Conservation (phyloP, 177 flowering plant species). For the Vitis hybrid region DNA sequence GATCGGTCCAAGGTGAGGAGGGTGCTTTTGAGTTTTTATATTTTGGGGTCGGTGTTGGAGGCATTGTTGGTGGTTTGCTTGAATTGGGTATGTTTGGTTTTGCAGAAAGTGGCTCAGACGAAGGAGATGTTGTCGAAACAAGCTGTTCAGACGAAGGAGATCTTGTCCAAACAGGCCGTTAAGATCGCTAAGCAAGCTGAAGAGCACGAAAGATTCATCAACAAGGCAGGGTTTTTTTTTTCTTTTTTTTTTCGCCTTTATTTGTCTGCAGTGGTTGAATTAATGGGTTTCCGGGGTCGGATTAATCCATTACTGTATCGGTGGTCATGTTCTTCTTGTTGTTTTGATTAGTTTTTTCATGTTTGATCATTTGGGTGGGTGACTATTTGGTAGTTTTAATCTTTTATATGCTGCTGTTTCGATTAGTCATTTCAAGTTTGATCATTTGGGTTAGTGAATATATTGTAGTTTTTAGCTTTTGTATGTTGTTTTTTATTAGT, state of each 20-base stretch:
- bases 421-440: too few relatives aligned
- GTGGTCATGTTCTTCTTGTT: too few relatives aligned
- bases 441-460: too few relatives aligned
- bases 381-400: too few relatives aligned
- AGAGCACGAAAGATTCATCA: constrained; percentile 83
- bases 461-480: too few relatives aligned
- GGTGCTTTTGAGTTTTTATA: not conserved
- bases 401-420: too few relatives aligned
- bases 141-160: constrained; percentile 72
- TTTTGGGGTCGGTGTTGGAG: constrained; percentile 5
- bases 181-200: constrained; percentile 92
- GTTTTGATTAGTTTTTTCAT: too few relatives aligned
- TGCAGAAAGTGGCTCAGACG: constrained; percentile 75
- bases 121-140: constrained; percentile 74
- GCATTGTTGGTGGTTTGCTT: not conserved
- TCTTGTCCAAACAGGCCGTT: constrained; percentile 67
- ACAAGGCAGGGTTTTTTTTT: constrained; percentile 45
- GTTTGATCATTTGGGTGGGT: too few relatives aligned
- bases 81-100: constrained; percentile 21
- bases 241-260: not conserved
- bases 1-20: constrained; percentile 56
- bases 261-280: constrained; percentile 5
- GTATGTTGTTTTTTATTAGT: too few relatives aligned
- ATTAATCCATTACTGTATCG: not conserved
- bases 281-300: not conserved